phyloP scores from a whole-genome alignment of 345 rosid genomes.

The Turnera subulata region DNA sequence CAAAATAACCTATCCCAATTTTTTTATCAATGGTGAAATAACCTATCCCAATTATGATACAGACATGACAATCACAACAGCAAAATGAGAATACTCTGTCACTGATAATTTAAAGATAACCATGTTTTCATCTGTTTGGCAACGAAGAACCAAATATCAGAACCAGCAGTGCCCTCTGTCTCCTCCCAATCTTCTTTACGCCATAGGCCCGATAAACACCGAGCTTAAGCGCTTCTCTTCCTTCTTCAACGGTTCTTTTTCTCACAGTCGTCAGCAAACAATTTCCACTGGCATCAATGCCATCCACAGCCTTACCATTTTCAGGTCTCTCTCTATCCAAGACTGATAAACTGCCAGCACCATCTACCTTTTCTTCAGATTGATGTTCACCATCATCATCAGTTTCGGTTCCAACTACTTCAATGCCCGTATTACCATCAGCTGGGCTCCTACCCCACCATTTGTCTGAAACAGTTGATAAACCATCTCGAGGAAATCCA shows the following conservation, averaged over 20 bases:
- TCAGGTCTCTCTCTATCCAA: constrained; percentile 20
- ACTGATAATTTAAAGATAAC: no score
- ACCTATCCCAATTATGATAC: no score
- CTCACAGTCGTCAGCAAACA: constrained; percentile 41
- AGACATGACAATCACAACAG: no score
- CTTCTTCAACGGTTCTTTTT: constrained; percentile 44
- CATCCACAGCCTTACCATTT: constrained; percentile 21
- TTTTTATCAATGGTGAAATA: no score
- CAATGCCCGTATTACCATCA: constrained; percentile 12
- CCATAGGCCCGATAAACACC: constrained; percentile 30
- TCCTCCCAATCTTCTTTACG: constrained; percentile 33
- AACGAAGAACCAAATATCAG: constrained; percentile 48
- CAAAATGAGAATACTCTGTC: no score
- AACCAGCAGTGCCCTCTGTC: constrained; percentile 38
- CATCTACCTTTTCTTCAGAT: constrained; percentile 18
- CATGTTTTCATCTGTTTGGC: no score
- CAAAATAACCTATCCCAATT: no score
- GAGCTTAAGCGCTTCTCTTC: constrained; percentile 42
- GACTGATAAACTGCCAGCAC: not conserved
- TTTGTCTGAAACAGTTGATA: constrained; percentile 42
- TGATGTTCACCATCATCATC: constrained; percentile 25
- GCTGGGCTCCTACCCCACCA: constrained; percentile 63
- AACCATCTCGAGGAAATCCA: constrained; percentile 70
- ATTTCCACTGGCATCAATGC: constrained; percentile 18
- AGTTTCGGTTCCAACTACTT: constrained; percentile 22